Base-by-base conservation (phyloP, 768 basidiomycete genomes). In the Tephrocybe sp. region DNA sequence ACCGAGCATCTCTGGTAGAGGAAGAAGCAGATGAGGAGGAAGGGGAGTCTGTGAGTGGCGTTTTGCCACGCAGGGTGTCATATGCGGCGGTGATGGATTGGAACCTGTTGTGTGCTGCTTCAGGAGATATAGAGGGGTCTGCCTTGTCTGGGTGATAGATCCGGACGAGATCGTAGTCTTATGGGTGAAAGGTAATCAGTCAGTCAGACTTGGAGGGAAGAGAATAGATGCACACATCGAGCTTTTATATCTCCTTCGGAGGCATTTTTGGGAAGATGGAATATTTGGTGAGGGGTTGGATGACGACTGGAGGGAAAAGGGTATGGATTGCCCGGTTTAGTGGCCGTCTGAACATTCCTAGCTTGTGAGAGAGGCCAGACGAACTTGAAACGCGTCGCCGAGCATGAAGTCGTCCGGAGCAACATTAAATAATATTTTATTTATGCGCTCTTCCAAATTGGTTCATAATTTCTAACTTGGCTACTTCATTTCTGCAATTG, bases 141-240 rank as follows among this genome's bases (percentile, higher is more conserved):
- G 73, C 70, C 34, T 85, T 84, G 64, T 91, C 88, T 2, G 88
- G 88, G 63, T 91, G 88, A 64, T 90, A 88, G 49, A 88, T 74
- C 32, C 84, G 76, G 26, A 90, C 89, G 37, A 91, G 86, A 54
- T 89, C 88, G 60, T 82, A 88, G 65, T 90, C 88, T 91, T 55
- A 7, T n/a, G n/a, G n/a, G 16, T 13, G 24, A 12, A 45, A 27
- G 28, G 22, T 54, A 55, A 47, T n/a, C 45, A 40, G 41, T 36
- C 15, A 40, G 27, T 15, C 28, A 27, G 37, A 31, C 24, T 26
- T 31, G 0, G 16, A 9, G 48, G 34, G 34, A 24, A 22, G 24
- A 35, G 47, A 12, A 43, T 18, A 25, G n/a, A 44, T 15, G 73
- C 73, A 53, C 57, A 82, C 83, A 85, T 58, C 83, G 71, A 22